Evolutionary conservation across 768 basidiomycete genomes (phyloP).

Genomic region (Mycena maculata): DNA sequence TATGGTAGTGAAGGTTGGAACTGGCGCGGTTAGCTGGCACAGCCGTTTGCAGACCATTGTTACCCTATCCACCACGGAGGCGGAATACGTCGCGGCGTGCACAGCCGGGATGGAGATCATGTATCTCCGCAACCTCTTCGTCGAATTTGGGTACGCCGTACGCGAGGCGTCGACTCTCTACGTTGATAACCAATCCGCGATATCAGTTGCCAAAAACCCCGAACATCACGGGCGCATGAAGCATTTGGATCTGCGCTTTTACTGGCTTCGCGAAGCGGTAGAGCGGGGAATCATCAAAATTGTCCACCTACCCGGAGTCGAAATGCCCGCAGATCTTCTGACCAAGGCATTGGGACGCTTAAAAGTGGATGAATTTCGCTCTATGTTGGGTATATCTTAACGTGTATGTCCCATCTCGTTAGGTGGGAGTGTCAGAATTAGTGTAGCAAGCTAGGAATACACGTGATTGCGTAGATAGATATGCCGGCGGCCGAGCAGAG

Average conservation of each 20-base stretch:
- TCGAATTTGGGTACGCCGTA: constrained; percentile 38
- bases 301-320: constrained; percentile 29
- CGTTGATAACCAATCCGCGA: constrained; percentile 51
- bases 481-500: no score
- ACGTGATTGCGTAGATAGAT: no score
- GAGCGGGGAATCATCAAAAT: constrained; percentile 26
- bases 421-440: constrained; percentile 4
- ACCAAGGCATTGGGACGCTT: constrained; percentile 35
- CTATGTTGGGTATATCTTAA: not conserved
- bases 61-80: constrained; percentile 50
- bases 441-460: not conserved
- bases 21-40: constrained; percentile 51
- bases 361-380: constrained; percentile 19
- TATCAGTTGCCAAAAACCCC: constrained; percentile 48
- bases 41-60: constrained; percentile 52
- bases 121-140: constrained; percentile 46
- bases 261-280: constrained; percentile 33
- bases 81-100: constrained; percentile 51
- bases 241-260: constrained; percentile 41
- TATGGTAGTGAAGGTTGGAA: constrained; percentile 47
- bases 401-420: no score
- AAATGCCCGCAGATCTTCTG: constrained; percentile 41
- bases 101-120: constrained; percentile 45
- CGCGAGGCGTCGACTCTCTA: constrained; percentile 40
- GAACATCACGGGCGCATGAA: constrained; percentile 49